These are phyloP conservation scores for Batrachochytrium dendrobatidis DNA, from an alignment of 371 early-diverging fungal species.

Conservation along the genomic window DNA sequence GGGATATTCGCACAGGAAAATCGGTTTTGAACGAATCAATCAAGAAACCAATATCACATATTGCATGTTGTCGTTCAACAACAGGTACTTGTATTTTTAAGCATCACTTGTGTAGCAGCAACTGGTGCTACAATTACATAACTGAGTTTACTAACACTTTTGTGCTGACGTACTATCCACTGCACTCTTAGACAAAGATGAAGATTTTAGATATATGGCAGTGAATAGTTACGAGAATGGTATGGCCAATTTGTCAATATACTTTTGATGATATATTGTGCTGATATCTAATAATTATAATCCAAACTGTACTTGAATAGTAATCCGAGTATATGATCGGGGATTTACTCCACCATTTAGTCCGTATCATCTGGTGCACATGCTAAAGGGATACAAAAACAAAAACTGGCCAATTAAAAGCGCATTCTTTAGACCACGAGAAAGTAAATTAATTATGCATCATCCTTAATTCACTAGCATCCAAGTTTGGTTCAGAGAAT, in stretches of 20 bases:
- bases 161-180: not conserved
- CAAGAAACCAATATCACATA: constrained; percentile 72
- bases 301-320: constrained; percentile 40
- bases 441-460: constrained; percentile 41
- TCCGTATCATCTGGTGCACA: constrained; percentile 55
- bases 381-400: constrained; percentile 77
- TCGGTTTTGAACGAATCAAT: constrained; percentile 61
- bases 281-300: no score
- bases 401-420: constrained; percentile 86
- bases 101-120: not conserved
- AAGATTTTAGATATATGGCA: constrained; percentile 73
- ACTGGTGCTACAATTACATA: not conserved
- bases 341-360: constrained; percentile 68
- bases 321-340: constrained; percentile 77
- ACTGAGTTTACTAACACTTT: not conserved
- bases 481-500: no score
- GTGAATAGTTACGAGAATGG: constrained; percentile 85
- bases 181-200: constrained; percentile 44
- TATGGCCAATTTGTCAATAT: constrained; percentile 23
- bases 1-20: constrained; percentile 70
- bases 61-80: constrained; percentile 45
- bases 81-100: constrained; percentile 14
- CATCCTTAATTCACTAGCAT: not conserved
- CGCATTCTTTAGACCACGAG: constrained; percentile 65
- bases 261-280: no score